phyloP scores from a whole-genome alignment of 2,329 filamentous ascomycete species.

The Epichloe coenophiala region DNA sequence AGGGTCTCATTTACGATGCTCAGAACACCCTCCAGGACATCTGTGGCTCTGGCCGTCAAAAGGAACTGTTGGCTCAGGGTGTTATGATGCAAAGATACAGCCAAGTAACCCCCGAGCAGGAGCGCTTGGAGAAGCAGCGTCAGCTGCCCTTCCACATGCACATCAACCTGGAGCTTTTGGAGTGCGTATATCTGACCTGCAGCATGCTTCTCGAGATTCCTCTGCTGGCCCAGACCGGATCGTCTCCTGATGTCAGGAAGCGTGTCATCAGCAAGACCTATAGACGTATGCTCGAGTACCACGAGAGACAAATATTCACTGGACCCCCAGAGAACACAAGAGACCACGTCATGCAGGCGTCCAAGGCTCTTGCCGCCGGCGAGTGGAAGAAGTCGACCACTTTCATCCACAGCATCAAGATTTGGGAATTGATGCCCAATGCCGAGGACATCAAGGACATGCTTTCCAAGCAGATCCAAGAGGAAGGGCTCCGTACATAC shows the following conservation, averaged over 20 bases:
- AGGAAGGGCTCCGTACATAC: slow-evolving; percentile 94
- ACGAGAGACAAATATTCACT: slow-evolving; percentile 98
- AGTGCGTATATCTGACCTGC: slow-evolving; percentile 97
- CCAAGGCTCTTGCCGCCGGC: slow-evolving; percentile 87
- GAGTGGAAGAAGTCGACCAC: slow-evolving; percentile 96
- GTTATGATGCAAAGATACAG: slow-evolving; percentile 97
- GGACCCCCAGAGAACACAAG: slow-evolving; percentile 99
- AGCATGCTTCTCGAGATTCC: slow-evolving; percentile 99
- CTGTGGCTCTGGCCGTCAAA: slow-evolving; percentile 91
- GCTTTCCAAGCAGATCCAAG: slow-evolving; percentile 96
- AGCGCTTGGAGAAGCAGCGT: slow-evolving; percentile 90
- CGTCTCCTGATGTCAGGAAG: slow-evolving; percentile 93
- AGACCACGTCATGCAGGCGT: slow-evolving; percentile 98
- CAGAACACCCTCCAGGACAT: slow-evolving; percentile 98
- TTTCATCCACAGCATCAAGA: slow-evolving; percentile 97
- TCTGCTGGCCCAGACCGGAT: slow-evolving; percentile 89
- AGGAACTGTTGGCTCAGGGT: slow-evolving; percentile 93
- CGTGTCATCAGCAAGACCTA: slow-evolving; percentile 98
- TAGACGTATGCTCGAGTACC: slow-evolving; percentile 97
- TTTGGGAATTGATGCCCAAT: slow-evolving; percentile 96
- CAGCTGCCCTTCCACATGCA: slow-evolving; percentile 99
- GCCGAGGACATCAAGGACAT: slow-evolving; percentile 89
- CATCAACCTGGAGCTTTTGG: slow-evolving; percentile 96
- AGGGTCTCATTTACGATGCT: slow-evolving; percentile 90
- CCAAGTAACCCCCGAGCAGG: slow-evolving; percentile 89